Conservation (phyloP, 1,284 basidiomycete genomes). For the Marasmius fiardii region DNA sequence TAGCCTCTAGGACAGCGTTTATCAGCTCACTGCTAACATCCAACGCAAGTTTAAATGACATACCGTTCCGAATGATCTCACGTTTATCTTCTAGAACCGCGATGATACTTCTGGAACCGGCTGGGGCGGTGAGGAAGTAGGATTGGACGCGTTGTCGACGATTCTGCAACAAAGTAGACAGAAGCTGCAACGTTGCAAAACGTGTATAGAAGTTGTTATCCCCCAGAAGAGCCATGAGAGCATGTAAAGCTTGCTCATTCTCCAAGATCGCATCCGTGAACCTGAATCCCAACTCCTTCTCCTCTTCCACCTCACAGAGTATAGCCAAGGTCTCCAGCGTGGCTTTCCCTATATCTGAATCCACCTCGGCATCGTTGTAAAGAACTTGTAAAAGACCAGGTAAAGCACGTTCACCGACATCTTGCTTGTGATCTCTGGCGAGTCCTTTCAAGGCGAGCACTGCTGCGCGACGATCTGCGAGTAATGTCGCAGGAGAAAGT, state of each 20-base stretch:
- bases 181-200: conserved; percentile 83
- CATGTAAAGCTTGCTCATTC: conserved; percentile 72
- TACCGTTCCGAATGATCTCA: conserved; percentile 84
- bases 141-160: conserved; percentile 79
- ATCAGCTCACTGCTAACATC: neutral
- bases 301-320: conserved; percentile 65
- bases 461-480: conserved; percentile 89
- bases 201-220: conserved; percentile 83
- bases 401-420: conserved; percentile 78
- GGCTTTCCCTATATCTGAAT: conserved; percentile 88
- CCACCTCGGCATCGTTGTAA: conserved; percentile 83
- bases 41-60: conserved; percentile 20
- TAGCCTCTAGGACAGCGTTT: conserved; percentile 53
- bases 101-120: conserved; percentile 72
- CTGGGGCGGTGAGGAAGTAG: conserved; percentile 83
- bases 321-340: conserved; percentile 82
- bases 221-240: conserved; percentile 75
- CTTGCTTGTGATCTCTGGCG: conserved; percentile 85
- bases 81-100: conserved; percentile 75
- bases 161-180: conserved; percentile 78
- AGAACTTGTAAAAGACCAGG: conserved; percentile 78
- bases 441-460: conserved; percentile 92
- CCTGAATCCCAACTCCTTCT: conserved; percentile 67
- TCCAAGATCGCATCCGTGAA: conserved; percentile 72
- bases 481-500: conserved; percentile 80